phyloP scores from a whole-genome alignment of 768 basidiomycete species.

The Pilatotrama ljubarskyi region DNA sequence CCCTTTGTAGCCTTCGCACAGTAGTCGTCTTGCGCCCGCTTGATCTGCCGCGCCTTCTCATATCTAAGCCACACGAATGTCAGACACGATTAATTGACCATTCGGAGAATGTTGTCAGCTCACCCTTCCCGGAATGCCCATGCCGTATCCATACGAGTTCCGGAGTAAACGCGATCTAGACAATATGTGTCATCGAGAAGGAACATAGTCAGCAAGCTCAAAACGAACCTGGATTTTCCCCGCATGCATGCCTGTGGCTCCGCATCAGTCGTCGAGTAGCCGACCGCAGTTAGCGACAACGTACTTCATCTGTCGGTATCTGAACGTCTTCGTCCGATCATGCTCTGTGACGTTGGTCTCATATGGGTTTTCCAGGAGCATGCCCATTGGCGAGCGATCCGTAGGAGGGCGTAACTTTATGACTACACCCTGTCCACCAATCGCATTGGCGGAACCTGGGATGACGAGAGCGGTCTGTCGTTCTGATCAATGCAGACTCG shows the following conservation, averaged over 20 bases:
- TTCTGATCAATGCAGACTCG: background rate
- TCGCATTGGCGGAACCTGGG: slow-evolving; percentile 57
- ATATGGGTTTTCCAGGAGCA: slow-evolving; percentile 76
- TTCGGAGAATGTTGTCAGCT: no score
- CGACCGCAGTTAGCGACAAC: slow-evolving; percentile 10
- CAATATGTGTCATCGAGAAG: no score
- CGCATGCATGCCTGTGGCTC: slow-evolving; percentile 24
- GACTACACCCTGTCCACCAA: slow-evolving; percentile 73
- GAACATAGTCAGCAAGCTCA: no score
- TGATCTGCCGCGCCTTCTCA: slow-evolving; percentile 63
- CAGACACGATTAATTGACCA: no score
- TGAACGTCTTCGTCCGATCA: slow-evolving; percentile 46
- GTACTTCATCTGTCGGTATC: slow-evolving; percentile 80
- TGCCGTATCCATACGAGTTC: slow-evolving; percentile 59
- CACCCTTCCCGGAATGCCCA: slow-evolving; percentile 67
- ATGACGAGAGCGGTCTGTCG: slow-evolving; percentile 60
- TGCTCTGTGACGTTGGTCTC: slow-evolving; percentile 52
- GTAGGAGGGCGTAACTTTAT: slow-evolving; percentile 78
- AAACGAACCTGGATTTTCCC: slow-evolving; percentile 53
- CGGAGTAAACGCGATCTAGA: slow-evolving; percentile 32
- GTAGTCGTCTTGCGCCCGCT: slow-evolving; percentile 66
- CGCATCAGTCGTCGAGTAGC: background rate
- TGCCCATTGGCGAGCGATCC: slow-evolving; percentile 68
- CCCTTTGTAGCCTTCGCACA: slow-evolving; percentile 51
- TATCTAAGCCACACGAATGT: slow-evolving; percentile 34